Base-by-base conservation (phyloP, 2,329 filamentous ascomycete species). In the Cordyceps cateniannulata region DNA sequence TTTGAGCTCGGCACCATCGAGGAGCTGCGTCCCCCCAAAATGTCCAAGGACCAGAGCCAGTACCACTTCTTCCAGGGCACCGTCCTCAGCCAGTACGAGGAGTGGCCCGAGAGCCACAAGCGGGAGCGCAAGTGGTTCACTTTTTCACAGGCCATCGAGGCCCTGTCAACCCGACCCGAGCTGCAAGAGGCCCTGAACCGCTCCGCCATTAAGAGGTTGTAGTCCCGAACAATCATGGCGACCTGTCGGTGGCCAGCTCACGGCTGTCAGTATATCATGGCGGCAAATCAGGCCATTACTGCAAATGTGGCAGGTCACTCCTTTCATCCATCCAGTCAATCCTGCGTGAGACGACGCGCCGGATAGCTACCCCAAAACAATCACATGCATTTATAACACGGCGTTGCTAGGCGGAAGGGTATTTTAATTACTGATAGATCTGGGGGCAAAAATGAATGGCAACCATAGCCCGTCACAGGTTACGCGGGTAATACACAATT, bases 61-160 rank as follows among this genome's bases (percentile, higher is more conserved):
- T 93, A 93, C 73, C 86, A 88, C 67, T 95, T 93, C 76, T 95
- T 86, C 76, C 90, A 98, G 76, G 93, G 87, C 64, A 89, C 85
- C n/a, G 95, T 99, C 63, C 85, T 89, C 65, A 87, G 87, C 69
- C 91, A 96, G 77, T 89, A 95, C 74, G 79, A 81, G 18, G 85
- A 93, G 62, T 99, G 95, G 95, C 95, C 95, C 1, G 95, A 99
- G 79, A 89, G 84, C 78, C 86, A 96, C 75, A 98, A 97, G 81
- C 85, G 95, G 69, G 88, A 88, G 73, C 86, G 95, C 63, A 85
- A 89, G 72, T 99, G 95, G 95, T 91, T 96, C 74, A 88, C 86
- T 56, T 97, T 91, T 72, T 77, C 82, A 55, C 85, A 96, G 73
- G 95, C 95, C n/a, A 85, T 85, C 65, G 85, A 90, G 66, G 86